Evolutionary conservation across 2,329 filamentous ascomycete genomes (phyloP).

Genomic region (Talaromyces sp.): DNA sequence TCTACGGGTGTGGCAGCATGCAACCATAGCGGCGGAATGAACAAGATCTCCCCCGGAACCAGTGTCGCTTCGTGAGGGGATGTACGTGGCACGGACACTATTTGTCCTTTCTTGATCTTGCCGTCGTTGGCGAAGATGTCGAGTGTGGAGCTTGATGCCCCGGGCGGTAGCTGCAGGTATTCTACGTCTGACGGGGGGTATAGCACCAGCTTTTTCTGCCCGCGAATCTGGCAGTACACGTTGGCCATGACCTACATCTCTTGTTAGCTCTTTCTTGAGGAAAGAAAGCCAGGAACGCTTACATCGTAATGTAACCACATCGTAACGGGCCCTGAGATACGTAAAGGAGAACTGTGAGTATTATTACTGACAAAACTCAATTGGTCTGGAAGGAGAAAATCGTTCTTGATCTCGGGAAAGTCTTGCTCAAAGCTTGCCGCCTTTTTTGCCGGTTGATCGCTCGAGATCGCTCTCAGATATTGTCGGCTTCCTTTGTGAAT

Average conservation of each 20-base stretch:
- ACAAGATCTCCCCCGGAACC: constrained; percentile 70
- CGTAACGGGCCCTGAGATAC: constrained; percentile 73
- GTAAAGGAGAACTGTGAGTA: constrained; percentile 72
- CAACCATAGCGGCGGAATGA: constrained; percentile 78
- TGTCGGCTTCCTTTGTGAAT: constrained; percentile 59
- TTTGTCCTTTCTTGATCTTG: constrained; percentile 30
- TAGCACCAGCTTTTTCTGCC: constrained; percentile 68
- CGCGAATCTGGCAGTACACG: constrained; percentile 73
- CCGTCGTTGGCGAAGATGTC: constrained; percentile 59
- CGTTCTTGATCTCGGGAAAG: constrained; percentile 64
- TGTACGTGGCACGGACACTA: constrained; percentile 58
- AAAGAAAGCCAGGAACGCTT: constrained; percentile 18
- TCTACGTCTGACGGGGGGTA: constrained; percentile 75
- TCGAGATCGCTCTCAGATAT: constrained; percentile 76
- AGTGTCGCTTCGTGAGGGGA: constrained; percentile 66
- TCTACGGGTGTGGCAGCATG: constrained; percentile 57
- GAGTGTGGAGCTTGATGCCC: constrained; percentile 74
- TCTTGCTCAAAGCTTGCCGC: constrained; percentile 69
- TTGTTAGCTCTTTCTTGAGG: neutral
- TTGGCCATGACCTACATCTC: constrained; percentile 72
- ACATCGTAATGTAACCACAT: constrained; percentile 93
- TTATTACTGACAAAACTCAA: constrained; percentile 59
- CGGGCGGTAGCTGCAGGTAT: constrained; percentile 67
- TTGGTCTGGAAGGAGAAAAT: constrained; percentile 66
- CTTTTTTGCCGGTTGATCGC: constrained; percentile 61